Percentiles rank a stretch among this genome's conserved stretches.
phyloP scores from a whole-genome alignment of 169 alveolate species.

The Plasmodium sp. region DNA sequence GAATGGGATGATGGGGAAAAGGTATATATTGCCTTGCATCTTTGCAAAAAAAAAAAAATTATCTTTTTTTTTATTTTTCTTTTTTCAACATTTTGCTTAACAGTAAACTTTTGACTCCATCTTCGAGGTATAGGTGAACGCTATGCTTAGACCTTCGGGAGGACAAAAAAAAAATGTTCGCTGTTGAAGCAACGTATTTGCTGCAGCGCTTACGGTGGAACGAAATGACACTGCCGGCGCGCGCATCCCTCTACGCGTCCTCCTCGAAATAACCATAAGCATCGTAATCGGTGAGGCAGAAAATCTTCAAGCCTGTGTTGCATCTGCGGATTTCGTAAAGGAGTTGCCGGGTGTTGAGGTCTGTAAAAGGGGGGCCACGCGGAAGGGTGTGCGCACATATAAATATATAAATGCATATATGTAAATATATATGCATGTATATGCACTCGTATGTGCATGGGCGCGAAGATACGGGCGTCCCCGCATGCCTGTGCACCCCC shows the following conservation, averaged over 20 bases:
- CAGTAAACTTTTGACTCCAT: slow-evolving; percentile 65
- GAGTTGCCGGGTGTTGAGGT: slow-evolving; percentile 64
- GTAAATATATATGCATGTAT: background rate
- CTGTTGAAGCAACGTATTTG: background rate
- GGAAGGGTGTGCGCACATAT: background rate
- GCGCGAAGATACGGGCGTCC: background rate
- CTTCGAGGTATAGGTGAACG: slow-evolving; percentile 66
- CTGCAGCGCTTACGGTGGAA: background rate
- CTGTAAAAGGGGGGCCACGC: background rate
- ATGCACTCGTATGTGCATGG: background rate
- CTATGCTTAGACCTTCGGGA: slow-evolving; percentile 37
- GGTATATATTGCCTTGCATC: background rate
- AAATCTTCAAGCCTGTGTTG: slow-evolving; percentile 13
- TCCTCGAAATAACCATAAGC: slow-evolving; percentile 56
- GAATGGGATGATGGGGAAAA: background rate
- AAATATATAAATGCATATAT: background rate
- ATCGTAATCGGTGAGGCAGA: slow-evolving; percentile 70
- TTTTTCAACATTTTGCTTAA: slow-evolving; percentile 1
- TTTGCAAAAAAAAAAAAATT: background rate
- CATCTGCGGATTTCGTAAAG: slow-evolving; percentile 23
- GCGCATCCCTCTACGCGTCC: background rate
- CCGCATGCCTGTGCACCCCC: background rate
- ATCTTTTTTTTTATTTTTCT: background rate
- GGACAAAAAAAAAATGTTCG: background rate
- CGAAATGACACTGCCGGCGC: background rate